Evolutionary conservation across 2,329 filamentous ascomycete species (phyloP), one percentile per base, ranked within the genome.

Genomic region (Aspergillus chevalieri): DNA sequence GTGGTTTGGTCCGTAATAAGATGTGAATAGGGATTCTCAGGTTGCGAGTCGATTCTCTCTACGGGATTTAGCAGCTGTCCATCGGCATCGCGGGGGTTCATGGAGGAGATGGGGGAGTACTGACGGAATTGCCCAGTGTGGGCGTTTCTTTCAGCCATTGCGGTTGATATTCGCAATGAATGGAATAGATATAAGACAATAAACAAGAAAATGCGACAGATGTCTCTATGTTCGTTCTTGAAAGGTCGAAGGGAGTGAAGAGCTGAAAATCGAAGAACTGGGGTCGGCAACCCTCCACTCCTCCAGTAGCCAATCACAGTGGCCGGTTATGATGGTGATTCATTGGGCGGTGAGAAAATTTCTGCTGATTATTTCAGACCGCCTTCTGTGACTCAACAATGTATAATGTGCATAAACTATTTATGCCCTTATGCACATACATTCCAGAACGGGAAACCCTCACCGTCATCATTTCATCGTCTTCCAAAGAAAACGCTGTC

Each of bases 1-100:
- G 95, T 86, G 47, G 86, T 79, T 73, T 97, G 93, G 62, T 95
- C 86, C 47, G 89, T 85, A 47, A 98, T 95, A 64, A 97, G 78
- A 56, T 79, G 73, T 52, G 88, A 83, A 68, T 91, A 97, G 26
- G 91, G 92, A 73, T 97, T 98, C 74, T 96, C 92, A 63, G 87
- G 84, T 71, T 96, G 89, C 48, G 80, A 63, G 53, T 65, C 67
- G 68, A 72, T 65, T 68, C 68, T 76, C 74, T 77, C 74, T 77
- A 76, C 74, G 74, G 74, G 74, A 77, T 77, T 77, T 76, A 77
- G 74, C 72, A 76, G 68, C 69, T 61, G 61, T 67, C 59, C 60
- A 60, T n/a, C 24, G 34, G 15, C 24, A 44, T 19, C 22, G 41
- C 46, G 47, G 41, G 41, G 44, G 48, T 42, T 22, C 21, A 22